Evolutionary conservation across 2,329 filamentous ascomycete genomes (phyloP).

Genomic region (Talaromyces verruculosus): DNA sequence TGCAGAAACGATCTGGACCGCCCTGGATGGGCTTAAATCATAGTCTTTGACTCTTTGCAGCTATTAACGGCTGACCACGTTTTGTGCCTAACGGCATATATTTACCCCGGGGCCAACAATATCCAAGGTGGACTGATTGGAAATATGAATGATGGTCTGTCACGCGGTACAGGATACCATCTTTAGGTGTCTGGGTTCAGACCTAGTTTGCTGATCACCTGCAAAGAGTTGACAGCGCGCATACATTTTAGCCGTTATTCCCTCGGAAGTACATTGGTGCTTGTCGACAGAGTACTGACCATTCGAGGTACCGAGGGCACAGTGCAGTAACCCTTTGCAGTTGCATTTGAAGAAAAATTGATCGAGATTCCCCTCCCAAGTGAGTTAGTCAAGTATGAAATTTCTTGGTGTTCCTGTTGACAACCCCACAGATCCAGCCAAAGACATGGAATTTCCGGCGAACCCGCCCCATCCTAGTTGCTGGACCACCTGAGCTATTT

Average conservation of each 20-base stretch:
- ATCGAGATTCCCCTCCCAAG: background rate
- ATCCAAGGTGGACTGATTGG: background rate
- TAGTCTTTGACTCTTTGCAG: background rate
- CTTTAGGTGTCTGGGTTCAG: background rate
- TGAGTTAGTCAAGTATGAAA: background rate
- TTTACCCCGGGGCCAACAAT: background rate
- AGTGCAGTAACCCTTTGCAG: background rate
- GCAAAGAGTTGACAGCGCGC: background rate
- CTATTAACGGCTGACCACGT: constrained; percentile 4
- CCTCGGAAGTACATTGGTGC: background rate
- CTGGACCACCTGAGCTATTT: background rate
- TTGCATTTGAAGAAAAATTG: background rate
- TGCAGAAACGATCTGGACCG: constrained; percentile 6
- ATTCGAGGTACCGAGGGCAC: too few species aligned
- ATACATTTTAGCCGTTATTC: background rate
- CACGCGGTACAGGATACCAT: background rate
- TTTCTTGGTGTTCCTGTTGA: background rate
- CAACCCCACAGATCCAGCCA: constrained; percentile 6
- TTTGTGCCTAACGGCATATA: background rate
- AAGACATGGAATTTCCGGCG: background rate
- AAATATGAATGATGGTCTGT: background rate
- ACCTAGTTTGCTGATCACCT: background rate
- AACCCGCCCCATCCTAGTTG: background rate
- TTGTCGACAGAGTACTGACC: background rate
- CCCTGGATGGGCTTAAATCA: background rate